Base-by-base conservation (phyloP, 768 basidiomycete species). In the Russula ochroleuca region DNA sequence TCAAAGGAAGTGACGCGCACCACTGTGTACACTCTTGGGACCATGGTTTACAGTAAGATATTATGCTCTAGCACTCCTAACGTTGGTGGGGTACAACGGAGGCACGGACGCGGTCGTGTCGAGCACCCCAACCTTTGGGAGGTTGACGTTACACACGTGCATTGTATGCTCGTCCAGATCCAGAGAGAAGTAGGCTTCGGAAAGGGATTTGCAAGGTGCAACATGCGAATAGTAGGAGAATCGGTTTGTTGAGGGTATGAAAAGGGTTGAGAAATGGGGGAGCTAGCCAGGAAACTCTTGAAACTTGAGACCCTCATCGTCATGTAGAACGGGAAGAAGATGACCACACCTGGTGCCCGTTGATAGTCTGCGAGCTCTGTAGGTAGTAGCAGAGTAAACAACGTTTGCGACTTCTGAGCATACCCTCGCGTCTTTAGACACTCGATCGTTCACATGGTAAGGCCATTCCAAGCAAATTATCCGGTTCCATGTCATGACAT, bases 71-170 rank as follows among this genome's bases (percentile, higher is more conserved):
- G n/a, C n/a, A n/a, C n/a, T n/a, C n/a, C n/a, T n/a, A n/a, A n/a
- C n/a, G n/a, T n/a, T n/a, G n/a, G n/a, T n/a, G n/a, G n/a, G n/a
- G n/a, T n/a, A n/a, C n/a, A n/a, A n/a, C n/a, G n/a, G n/a, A n/a
- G n/a, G n/a, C n/a, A n/a, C n/a, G n/a, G n/a, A n/a, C n/a, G n/a
- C n/a, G n/a, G n/a, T n/a, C n/a, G n/a, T n/a, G 28, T 83, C 81
- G 55, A 90, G 77, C 7, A 86, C 72, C 15, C 92, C 90, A 47
- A 90, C 75, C 57, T 77, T 81, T 43, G 82, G 80, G 17, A 94
- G 77, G 62, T 88, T 85, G n/a, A 77, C 70, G 2, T 87, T 84
- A 37, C 80, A 79, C 38, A 89, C 68, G 71, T 86, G 90, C 0
- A 91, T 67, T 3, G 86, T 81, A 47, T 74, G 76, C 55, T 87